These are phyloP conservation scores for Xylaria sp. DNA, from an alignment of 2,329 filamentous ascomycete species.

Conservation along the genomic window DNA sequence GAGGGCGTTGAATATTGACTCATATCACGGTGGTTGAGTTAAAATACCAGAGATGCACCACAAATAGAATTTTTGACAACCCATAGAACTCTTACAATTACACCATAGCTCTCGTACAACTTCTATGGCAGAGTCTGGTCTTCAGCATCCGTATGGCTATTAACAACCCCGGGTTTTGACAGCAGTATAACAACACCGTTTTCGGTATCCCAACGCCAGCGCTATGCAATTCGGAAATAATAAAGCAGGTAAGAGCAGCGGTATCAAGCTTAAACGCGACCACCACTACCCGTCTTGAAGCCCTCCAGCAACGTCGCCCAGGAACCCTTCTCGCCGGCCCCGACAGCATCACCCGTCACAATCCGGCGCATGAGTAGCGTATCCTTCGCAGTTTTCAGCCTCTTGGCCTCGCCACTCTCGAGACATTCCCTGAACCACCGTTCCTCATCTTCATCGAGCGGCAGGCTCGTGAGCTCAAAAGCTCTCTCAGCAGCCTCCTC, in stretches of 20 bases:
- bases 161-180: background rate
- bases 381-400: slow-evolving; percentile 73
- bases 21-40: too few relatives aligned
- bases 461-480: slow-evolving; percentile 77
- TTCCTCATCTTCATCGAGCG: slow-evolving; percentile 77
- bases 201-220: slow-evolving; percentile 44
- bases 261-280: slow-evolving; percentile 42
- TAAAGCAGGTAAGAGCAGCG: background rate
- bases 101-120: background rate
- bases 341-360: slow-evolving; percentile 69
- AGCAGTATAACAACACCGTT: slow-evolving; percentile 13
- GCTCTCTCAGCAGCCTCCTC: slow-evolving; percentile 65
- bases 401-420: slow-evolving; percentile 71
- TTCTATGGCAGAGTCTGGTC: slow-evolving; percentile 3
- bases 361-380: slow-evolving; percentile 80
- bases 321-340: slow-evolving; percentile 58
- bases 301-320: slow-evolving; percentile 65
- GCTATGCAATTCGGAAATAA: slow-evolving; percentile 46
- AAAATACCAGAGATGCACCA: background rate
- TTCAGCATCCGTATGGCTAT: background rate
- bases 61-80: background rate
- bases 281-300: slow-evolving; percentile 58
- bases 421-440: slow-evolving; percentile 78
- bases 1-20: too few relatives aligned
- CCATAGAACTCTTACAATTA: slow-evolving; percentile 1